Percentiles rank a stretch among this genome's conserved stretches.
phyloP scores from a whole-genome alignment of 2,329 filamentous ascomycete species.

The Sarocladiaceae sp. region DNA sequence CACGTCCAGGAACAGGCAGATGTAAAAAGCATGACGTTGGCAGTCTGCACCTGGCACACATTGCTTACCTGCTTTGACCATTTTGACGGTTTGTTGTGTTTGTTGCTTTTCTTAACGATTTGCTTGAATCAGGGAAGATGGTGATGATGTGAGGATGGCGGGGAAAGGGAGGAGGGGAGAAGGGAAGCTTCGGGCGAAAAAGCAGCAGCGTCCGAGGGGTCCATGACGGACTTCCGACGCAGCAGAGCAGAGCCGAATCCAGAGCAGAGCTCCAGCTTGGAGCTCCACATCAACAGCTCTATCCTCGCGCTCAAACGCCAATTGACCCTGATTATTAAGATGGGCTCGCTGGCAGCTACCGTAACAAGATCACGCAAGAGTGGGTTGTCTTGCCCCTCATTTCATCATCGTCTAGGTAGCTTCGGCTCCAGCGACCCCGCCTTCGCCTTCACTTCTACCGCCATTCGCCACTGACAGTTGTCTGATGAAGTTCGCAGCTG shows the following conservation, averaged over 20 bases:
- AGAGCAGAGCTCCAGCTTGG: neutral
- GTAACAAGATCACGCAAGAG: no score
- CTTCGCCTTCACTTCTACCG: neutral
- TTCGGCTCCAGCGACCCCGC: no score
- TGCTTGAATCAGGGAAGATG: constrained; percentile 12
- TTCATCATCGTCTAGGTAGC: constrained; percentile 7
- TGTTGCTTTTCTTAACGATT: constrained; percentile 11
- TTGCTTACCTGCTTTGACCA: constrained; percentile 94
- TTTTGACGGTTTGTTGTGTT: constrained; percentile 59
- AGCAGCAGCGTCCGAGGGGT: constrained; percentile 1
- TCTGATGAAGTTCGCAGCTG: no score
- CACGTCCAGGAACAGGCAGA: constrained; percentile 13
- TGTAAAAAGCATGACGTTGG: constrained; percentile 22
- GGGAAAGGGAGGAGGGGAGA: constrained; percentile 1
- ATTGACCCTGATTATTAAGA: constrained; percentile 7
- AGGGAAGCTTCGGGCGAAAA: constrained; percentile 6
- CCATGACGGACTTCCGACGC: constrained; percentile 5
- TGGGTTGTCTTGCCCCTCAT: constrained; percentile 8
- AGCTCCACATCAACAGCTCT: neutral
- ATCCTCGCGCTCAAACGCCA: no score
- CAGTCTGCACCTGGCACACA: constrained; percentile 13
- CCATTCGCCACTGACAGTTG: constrained; percentile 1
- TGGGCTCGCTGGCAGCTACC: no score
- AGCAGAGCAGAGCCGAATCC: neutral
- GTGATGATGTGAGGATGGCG: constrained; percentile 7